Evolutionary conservation across 2,329 filamentous ascomycete species (phyloP).

Genomic region (Sarocladium kiliense): DNA sequence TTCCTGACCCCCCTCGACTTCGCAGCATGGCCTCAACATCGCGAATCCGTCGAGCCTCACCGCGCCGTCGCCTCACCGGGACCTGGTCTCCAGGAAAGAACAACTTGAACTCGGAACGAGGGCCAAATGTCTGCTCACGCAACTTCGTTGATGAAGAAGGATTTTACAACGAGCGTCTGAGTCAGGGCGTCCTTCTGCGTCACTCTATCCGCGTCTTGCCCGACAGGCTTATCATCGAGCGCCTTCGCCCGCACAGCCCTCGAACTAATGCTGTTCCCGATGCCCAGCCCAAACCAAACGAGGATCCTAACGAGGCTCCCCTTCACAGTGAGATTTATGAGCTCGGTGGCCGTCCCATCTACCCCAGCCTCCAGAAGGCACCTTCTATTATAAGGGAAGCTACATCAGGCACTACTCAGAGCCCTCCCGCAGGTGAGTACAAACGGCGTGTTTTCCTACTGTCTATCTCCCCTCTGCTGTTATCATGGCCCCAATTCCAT

Average conservation of each 20-base stretch:
- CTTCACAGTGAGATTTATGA: no score
- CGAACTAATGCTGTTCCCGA: background rate
- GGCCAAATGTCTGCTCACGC: background rate
- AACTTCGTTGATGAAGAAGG: background rate
- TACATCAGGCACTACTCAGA: no score
- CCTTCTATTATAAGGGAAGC: no score
- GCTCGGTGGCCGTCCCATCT: no score
- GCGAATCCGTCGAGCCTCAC: no score
- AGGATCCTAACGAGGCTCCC: no score
- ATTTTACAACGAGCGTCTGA: background rate
- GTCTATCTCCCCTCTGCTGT: no score
- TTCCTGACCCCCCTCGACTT: slow-evolving; percentile 1
- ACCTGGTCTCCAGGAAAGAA: background rate
- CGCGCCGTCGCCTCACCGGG: background rate
- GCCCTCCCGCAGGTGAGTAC: no score
- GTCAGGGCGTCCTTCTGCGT: background rate
- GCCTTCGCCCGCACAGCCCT: background rate
- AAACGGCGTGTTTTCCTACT: no score
- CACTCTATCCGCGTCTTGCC: background rate
- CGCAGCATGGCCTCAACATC: background rate
- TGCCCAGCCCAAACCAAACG: no score
- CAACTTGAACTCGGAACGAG: background rate
- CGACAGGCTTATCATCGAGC: background rate
- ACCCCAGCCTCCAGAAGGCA: no score
- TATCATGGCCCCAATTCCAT: no score